These are phyloP conservation scores for Coelastrella sp. DNA, from an alignment of 139 green algal species.

Conservation along the genomic window DNA sequence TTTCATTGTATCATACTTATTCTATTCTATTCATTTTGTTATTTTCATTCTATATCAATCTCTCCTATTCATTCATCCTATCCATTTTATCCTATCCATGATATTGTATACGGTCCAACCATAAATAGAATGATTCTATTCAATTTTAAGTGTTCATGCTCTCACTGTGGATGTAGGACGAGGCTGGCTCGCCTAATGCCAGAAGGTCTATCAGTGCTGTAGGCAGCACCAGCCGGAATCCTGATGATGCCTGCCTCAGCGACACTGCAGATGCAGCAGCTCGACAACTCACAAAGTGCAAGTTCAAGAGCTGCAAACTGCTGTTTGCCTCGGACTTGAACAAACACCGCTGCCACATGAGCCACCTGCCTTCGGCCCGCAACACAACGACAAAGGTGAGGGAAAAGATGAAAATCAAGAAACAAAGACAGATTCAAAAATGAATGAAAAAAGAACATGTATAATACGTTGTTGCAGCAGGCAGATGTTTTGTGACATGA, in stretches of 20 bases:
- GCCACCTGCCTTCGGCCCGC: constrained; percentile 34
- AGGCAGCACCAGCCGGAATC: background rate
- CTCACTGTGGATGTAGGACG: constrained; percentile 3
- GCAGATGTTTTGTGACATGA: too few relatives aligned
- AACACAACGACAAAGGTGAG: constrained; percentile 25
- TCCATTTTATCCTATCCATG: background rate
- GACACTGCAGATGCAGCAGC: background rate
- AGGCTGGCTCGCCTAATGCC: background rate
- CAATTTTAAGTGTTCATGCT: too few relatives aligned
- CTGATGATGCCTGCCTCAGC: background rate
- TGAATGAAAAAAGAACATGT: too few relatives aligned
- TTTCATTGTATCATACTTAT: too few relatives aligned
- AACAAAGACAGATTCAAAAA: too few relatives aligned
- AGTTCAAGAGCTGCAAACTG: constrained; percentile 34
- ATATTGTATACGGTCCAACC: too few relatives aligned
- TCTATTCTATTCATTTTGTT: too few relatives aligned
- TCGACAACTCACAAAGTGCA: constrained; percentile 16
- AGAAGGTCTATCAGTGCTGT: background rate
- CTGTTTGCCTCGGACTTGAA: background rate
- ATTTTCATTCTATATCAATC: too few relatives aligned
- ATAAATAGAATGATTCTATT: too few relatives aligned
- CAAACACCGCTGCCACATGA: constrained; percentile 28
- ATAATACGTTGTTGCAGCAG: too few relatives aligned
- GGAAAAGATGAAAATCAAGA: too few relatives aligned
- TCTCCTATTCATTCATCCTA: too few relatives aligned